Base-by-base conservation (phyloP, 257 asterid species). In the Knoxia roxburghii region DNA sequence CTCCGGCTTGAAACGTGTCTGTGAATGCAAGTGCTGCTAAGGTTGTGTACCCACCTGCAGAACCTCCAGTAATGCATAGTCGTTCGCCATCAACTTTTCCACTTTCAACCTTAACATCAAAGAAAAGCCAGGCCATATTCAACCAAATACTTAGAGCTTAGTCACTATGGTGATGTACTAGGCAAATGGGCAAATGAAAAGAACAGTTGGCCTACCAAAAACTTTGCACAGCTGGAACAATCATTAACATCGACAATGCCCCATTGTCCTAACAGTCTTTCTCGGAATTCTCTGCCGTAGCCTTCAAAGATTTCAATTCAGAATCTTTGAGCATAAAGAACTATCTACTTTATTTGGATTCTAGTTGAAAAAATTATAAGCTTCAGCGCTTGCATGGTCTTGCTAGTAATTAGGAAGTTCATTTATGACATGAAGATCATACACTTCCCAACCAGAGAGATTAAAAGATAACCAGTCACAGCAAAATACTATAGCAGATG, bases 1-100 rank as follows among this genome's bases (percentile, higher is more conserved):
- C 86, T 58, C 97, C 97, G 56, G 99, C 99, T 81, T 83, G 90
- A 73, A 93, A 93, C 21, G 76, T 79, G 68, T 90, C 85, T 67
- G 81, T 80, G 79, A 93, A 93, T 67, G 97, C 99, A 75, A 90
- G 96, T 40, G 97, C 91, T 40, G 97, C 99, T 57, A 93, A 73
- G 72, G 99, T 90, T 63, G 99, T 93, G 84, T 86, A 93, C 46
- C 99, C 99, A 72, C 99, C 99, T 59, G 99, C 99, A 76, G 99
- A 93, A 68, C 96, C 96, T 68, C 99, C 97, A 7, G 96, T 84
- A 68, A 93, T 93, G 74, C 99, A 93, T 64, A 93, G 78, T 64
- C 97, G 84, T 68, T 84, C 82, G 20, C 89, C 86, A 61, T 93
- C 99, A 50, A 87, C 97, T 76, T 83, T 90, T 78, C 97, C 97